Base-by-base conservation (phyloP, 2,329 filamentous ascomycete species). In the Albophoma yamanashiensis region DNA sequence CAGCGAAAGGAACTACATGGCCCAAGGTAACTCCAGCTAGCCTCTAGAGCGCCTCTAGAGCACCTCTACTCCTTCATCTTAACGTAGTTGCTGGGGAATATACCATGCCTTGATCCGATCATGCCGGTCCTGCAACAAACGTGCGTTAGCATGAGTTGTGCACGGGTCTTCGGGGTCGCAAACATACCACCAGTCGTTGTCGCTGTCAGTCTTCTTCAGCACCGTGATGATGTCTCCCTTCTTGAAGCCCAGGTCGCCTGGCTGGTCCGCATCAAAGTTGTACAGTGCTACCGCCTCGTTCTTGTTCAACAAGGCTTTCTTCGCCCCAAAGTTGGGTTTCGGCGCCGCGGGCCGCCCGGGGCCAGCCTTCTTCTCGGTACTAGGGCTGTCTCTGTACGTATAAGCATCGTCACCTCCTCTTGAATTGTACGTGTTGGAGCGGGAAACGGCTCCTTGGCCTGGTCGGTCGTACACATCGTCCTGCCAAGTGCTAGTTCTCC, bases 151-250 rank as follows among this genome's bases (percentile, higher is more conserved):
- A 59, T 56, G 8, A 39, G 9, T 40, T 4, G 15, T 3, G 15
- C 20, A 34, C 55, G 56, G 20, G 8, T 7, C 45, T 25, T 34
- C 25, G n/a, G 47, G 20, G 36, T n/a, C 4, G 31, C 7, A 55
- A 61, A 82, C 85, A 67, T 80, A 89, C 86, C 93, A 97, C 93
- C 93, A 97, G 73, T 97, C 93, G 60, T 92, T 92, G 61, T 91
- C 89, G 67, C 89, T 97, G 5, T 97, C 91, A 6, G 93, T 97
- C 74, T 89, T 89, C 79, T 99, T 97, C 60, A 96, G 73, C 61
- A 99, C 92, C 1, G 92, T 97, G 65, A 99, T 97, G 60, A 97
- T 75, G 38, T 99, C 94, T 25, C 94, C 94, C 80, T 99, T 99
- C 78, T 96, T 96, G 76, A 99, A 99, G 0, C 88, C 91, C 60